These are phyloP conservation scores for Lactarius hengduanensis DNA, from an alignment of 768 basidiomycete genomes.

Conservation along the genomic window DNA sequence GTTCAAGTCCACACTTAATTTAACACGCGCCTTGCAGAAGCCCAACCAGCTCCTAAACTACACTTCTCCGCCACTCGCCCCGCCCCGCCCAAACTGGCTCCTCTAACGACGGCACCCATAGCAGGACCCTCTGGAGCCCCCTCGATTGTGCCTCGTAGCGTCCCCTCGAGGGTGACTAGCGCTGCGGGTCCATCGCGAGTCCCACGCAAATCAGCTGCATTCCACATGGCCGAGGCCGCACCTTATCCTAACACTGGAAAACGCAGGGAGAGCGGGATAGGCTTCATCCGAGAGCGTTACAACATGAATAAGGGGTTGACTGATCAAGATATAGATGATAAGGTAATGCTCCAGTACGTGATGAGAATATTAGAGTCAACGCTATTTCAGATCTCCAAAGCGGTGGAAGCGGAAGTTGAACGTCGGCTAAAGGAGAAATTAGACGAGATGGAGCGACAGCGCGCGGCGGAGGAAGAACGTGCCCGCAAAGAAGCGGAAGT, in stretches of 20 bases:
- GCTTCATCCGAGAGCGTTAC: conserved; percentile 19
- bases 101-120: conserved; percentile 26
- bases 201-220: conserved; percentile 22
- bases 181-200: conserved; percentile 27
- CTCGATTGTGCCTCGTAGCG: conserved; percentile 26
- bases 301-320: conserved; percentile 40
- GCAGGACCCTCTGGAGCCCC: conserved; percentile 30
- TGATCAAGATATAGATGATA: conserved; percentile 72
- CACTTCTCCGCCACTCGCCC: conserved; percentile 64
- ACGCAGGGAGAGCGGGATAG: conserved; percentile 27
- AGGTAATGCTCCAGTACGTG: conserved; percentile 43
- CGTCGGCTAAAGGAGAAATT: conserved; percentile 66
- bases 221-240: conserved; percentile 17
- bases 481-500: conserved; percentile 31
- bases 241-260: conserved; percentile 23
- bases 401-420: conserved; percentile 74
- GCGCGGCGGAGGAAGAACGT: conserved; percentile 28
- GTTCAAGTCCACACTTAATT: background rate
- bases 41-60: conserved; percentile 53
- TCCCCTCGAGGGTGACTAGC: conserved; percentile 2
- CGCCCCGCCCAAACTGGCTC: conserved; percentile 45
- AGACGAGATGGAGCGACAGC: conserved; percentile 41
- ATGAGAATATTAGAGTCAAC: conserved; percentile 2
- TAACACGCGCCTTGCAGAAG: conserved; percentile 43
- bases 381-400: conserved; percentile 57